phyloP scores from a whole-genome alignment of 2,329 filamentous ascomycete species.

The Fusarium dlaminii region DNA sequence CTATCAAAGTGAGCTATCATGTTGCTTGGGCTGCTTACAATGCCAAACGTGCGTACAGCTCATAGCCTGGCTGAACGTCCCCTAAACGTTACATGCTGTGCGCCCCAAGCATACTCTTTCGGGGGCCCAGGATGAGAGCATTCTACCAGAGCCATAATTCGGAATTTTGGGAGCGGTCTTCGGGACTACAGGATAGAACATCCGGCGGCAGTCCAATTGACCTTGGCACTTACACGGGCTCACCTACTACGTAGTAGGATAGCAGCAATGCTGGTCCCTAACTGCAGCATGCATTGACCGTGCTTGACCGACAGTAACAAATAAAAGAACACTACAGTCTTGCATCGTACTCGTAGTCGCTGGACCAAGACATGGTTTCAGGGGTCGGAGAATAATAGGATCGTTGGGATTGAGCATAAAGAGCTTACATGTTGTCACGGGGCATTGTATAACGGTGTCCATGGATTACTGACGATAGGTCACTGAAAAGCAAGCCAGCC shows the following conservation, averaged over 20 bases:
- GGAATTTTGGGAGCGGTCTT: neutral
- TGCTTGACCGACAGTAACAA: neutral
- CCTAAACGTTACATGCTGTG: neutral
- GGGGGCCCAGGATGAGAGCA: neutral
- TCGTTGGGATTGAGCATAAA: constrained; percentile 22
- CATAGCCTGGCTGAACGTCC: neutral
- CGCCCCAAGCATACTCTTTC: neutral
- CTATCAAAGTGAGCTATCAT: constrained; percentile 1
- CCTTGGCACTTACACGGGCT: neutral
- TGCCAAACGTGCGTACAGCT: neutral
- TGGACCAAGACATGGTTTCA: constrained; percentile 33
- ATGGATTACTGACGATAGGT: constrained; percentile 25
- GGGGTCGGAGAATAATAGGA: constrained; percentile 11
- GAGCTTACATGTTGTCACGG: constrained; percentile 22
- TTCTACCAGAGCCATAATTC: neutral
- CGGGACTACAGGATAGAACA: neutral
- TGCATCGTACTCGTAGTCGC: neutral
- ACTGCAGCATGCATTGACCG: neutral
- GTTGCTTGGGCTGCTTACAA: constrained; percentile 1
- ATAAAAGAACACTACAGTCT: neutral
- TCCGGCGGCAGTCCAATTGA: neutral
- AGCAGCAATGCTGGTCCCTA: neutral
- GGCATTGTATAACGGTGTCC: constrained; percentile 1
- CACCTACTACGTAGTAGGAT: neutral
- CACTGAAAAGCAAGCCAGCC: constrained; percentile 4